These are phyloP conservation scores for Podila minutissima DNA, from an alignment of 192 early-diverging fungal species.

Conservation along the genomic window DNA sequence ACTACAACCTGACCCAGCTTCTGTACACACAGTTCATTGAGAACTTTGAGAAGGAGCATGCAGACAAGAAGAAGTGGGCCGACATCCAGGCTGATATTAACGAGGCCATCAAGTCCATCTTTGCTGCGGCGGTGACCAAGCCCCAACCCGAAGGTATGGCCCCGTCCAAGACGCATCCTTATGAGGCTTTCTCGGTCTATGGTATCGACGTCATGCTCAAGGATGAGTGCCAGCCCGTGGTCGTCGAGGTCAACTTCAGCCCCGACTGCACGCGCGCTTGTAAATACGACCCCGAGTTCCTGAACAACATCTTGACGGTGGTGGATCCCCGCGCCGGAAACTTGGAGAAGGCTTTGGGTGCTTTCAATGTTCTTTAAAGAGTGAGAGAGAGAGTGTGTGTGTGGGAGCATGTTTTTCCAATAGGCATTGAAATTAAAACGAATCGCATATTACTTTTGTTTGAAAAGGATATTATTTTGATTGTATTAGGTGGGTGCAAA, in stretches of 20 bases:
- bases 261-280: slow-evolving; percentile 58
- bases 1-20: slow-evolving; percentile 57
- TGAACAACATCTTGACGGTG: slow-evolving; percentile 60
- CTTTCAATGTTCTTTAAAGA: slow-evolving; percentile 53
- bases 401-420: not conserved
- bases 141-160: slow-evolving; percentile 52
- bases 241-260: slow-evolving; percentile 58
- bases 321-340: slow-evolving; percentile 55
- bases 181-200: slow-evolving; percentile 57
- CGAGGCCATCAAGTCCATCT: slow-evolving; percentile 57
- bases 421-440: too few relatives aligned
- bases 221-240: slow-evolving; percentile 51
- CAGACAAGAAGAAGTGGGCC: slow-evolving; percentile 50
- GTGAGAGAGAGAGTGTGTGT: too few relatives aligned
- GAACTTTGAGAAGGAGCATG: slow-evolving; percentile 60
- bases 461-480: too few relatives aligned
- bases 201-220: slow-evolving; percentile 61
- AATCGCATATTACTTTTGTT: too few relatives aligned
- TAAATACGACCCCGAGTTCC: slow-evolving; percentile 59
- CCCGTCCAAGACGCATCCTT: slow-evolving; percentile 10
- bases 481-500: too few relatives aligned
- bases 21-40: slow-evolving; percentile 57
- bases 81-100: slow-evolving; percentile 57
- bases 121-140: slow-evolving; percentile 59
- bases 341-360: slow-evolving; percentile 48